Conservation (phyloP, 2,329 filamentous ascomycete species). For the Arthrobotrys sinensis region DNA sequence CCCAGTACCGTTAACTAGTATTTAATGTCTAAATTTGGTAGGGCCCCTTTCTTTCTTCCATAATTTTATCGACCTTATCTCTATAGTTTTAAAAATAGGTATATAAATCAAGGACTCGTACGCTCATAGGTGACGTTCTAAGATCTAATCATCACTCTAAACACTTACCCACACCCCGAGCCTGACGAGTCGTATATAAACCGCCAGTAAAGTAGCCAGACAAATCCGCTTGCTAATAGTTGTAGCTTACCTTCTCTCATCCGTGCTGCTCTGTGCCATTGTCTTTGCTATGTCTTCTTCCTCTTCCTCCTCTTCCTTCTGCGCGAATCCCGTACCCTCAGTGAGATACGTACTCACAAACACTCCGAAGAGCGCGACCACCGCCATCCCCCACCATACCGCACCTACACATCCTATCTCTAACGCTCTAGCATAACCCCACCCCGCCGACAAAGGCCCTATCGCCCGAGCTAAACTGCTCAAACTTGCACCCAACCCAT, state of each 20-base stretch:
- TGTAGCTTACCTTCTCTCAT: not conserved
- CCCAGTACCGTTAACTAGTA: slow-evolving; percentile 7
- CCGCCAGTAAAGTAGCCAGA: not conserved
- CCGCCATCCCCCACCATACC: slow-evolving; percentile 69
- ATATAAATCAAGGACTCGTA: too few relatives aligned
- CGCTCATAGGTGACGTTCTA: too few relatives aligned
- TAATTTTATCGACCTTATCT: not conserved
- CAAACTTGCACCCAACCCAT: slow-evolving; percentile 72
- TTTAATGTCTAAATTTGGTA: slow-evolving; percentile 29
- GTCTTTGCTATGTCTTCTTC: slow-evolving; percentile 34
- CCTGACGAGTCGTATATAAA: too few relatives aligned
- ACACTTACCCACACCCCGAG: too few relatives aligned
- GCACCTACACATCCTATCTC: slow-evolving; percentile 70
- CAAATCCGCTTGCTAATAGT: not conserved
- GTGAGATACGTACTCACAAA: slow-evolving; percentile 61
- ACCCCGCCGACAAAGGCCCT: slow-evolving; percentile 71
- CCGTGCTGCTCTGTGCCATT: not conserved
- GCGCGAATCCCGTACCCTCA: slow-evolving; percentile 62
- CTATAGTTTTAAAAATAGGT: not conserved
- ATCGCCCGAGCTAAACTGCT: slow-evolving; percentile 70
- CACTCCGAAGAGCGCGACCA: slow-evolving; percentile 64
- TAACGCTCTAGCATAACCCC: slow-evolving; percentile 70
- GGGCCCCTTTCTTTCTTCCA: not conserved
- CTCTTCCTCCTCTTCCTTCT: slow-evolving; percentile 48
- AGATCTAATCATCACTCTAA: too few relatives aligned